Evolutionary conservation across 805 yeast species (phyloP).

Genomic region (Jamesozyma spencerorum): DNA sequence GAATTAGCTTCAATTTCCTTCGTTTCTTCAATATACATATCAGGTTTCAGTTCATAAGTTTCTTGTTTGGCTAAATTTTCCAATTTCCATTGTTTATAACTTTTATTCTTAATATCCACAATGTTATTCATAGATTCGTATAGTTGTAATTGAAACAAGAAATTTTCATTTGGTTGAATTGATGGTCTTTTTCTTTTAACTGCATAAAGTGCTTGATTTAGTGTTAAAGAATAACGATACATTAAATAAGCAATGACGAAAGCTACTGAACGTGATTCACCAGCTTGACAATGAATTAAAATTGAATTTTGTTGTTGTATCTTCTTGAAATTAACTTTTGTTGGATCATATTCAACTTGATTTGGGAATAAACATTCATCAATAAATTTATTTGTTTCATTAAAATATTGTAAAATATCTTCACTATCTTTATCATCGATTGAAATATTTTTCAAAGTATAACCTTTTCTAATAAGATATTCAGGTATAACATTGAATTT

Average conservation of each 20-base stretch:
- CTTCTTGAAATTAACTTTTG: constrained; percentile 23
- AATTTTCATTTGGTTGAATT: constrained; percentile 66
- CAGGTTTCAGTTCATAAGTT: constrained; percentile 29
- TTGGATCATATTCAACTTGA: constrained; percentile 27
- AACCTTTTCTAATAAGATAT: constrained; percentile 36
- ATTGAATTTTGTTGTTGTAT: constrained; percentile 38
- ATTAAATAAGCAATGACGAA: constrained; percentile 82
- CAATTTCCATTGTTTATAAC: constrained; percentile 38
- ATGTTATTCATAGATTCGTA: constrained; percentile 39
- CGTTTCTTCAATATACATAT: constrained; percentile 25
- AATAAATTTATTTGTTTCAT: constrained; percentile 57
- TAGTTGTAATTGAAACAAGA: constrained; percentile 59
- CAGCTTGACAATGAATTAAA: constrained; percentile 78
- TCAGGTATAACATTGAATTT: constrained; percentile 51
- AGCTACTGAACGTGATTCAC: constrained; percentile 84
- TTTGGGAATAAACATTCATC: constrained; percentile 49
- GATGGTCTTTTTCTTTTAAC: constrained; percentile 54
- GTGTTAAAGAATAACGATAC: constrained; percentile 55
- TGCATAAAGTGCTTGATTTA: constrained; percentile 62
- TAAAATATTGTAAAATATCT: constrained; percentile 55
- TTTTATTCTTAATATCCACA: constrained; percentile 15
- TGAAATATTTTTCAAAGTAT: constrained; percentile 50
- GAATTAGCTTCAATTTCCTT: constrained; percentile 27
- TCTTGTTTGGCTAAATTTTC: constrained; percentile 25
- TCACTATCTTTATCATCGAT: constrained; percentile 64